phyloP scores from a whole-genome alignment of 805 yeast species.

The Starmerella riodocensis region DNA sequence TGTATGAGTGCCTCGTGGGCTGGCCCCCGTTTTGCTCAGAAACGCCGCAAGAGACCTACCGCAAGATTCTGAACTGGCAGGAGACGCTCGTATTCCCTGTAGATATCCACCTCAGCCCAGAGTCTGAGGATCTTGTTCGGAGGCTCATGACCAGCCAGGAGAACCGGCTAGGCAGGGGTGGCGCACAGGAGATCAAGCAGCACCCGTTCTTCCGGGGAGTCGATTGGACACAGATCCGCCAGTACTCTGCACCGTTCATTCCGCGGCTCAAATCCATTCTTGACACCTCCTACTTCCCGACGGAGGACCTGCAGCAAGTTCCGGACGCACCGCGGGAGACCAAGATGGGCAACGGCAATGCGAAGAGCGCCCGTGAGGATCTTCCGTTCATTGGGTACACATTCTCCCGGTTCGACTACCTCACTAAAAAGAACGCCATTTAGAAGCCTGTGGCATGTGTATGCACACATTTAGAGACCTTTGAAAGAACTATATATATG shows the following conservation, averaged over 20 bases:
- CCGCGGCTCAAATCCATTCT: conserved; percentile 85
- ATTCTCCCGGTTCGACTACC: conserved; percentile 83
- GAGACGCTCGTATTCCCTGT: conserved; percentile 81
- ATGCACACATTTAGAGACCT: too few species aligned
- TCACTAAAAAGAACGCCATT: conserved; percentile 40
- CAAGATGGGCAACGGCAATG: conserved; percentile 10
- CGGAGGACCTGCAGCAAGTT: conserved; percentile 87
- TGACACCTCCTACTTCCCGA: conserved; percentile 95
- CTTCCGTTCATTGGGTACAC: conserved; percentile 96
- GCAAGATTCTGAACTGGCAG: conserved; percentile 83
- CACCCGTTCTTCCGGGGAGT: conserved; percentile 95
- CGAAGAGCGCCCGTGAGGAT: conserved; percentile 59
- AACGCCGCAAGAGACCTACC: conserved; percentile 85
- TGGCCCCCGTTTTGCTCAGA: conserved; percentile 97
- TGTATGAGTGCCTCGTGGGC: conserved; percentile 91
- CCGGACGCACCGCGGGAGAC: conserved; percentile 72
- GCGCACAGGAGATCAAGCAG: conserved; percentile 77
- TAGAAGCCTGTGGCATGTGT: conserved; percentile 14
- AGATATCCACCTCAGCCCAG: conserved; percentile 77
- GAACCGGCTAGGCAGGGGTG: conserved; percentile 75
- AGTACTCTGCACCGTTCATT: conserved; percentile 84
- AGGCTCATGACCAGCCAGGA: conserved; percentile 66
- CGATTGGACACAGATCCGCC: conserved; percentile 79
- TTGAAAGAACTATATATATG: too few species aligned
- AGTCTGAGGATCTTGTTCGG: conserved; percentile 74